Evolutionary conservation across 2,329 filamentous ascomycete genomes (phyloP).

Genomic region (Penicillium occitanis): DNA sequence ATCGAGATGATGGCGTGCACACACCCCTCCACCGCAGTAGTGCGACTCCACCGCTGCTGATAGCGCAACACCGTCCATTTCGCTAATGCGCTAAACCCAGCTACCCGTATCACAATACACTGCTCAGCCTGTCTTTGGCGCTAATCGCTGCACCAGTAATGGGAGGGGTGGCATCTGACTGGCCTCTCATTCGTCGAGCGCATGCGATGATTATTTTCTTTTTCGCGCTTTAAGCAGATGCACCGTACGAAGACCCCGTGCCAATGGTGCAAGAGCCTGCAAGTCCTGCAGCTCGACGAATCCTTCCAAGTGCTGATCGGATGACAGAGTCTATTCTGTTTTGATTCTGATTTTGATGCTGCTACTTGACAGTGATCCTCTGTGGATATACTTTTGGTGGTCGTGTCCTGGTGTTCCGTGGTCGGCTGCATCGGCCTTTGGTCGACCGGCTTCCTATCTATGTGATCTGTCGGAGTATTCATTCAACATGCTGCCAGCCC

Average conservation of each 20-base stretch:
- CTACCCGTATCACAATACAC: conserved; percentile 6
- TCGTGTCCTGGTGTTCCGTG: not conserved
- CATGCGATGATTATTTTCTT: not conserved
- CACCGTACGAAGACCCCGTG: conserved; percentile 8
- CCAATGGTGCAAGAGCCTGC: not conserved
- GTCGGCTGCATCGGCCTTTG: conserved; percentile 3
- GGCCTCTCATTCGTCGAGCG: not conserved
- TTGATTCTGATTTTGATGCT: not conserved
- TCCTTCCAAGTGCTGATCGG: conserved; percentile 10
- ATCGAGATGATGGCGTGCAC: conserved; percentile 6
- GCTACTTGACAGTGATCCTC: not conserved
- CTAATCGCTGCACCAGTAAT: conserved; percentile 5
- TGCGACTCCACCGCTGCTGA: conserved; percentile 3
- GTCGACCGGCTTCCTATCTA: not conserved
- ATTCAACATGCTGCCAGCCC: too few species aligned
- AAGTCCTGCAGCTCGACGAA: conserved; percentile 7
- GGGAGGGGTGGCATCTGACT: conserved; percentile 8
- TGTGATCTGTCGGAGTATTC: not conserved
- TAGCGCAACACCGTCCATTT: not conserved
- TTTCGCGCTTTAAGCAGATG: not conserved
- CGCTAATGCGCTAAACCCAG: not conserved
- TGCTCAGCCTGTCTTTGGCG: conserved; percentile 1
- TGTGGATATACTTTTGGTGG: not conserved
- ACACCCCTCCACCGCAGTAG: conserved; percentile 4
- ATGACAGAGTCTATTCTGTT: conserved; percentile 2